Evolutionary conservation across 805 yeast genomes (phyloP).

Genomic region (Saccharomycopsis fermentans): DNA sequence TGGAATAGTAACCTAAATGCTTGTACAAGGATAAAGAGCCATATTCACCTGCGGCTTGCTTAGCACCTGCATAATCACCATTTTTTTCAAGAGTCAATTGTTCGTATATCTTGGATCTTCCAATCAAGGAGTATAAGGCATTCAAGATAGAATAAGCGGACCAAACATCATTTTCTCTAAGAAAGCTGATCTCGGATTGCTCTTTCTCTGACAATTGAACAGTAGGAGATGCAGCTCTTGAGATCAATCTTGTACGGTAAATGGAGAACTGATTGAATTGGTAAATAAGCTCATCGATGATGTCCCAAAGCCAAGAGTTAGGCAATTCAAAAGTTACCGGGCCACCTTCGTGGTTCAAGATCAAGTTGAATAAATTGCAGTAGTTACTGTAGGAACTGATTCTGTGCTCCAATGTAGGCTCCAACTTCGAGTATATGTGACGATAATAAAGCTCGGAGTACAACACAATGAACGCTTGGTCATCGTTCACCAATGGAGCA

Average conservation of each 20-base stretch:
- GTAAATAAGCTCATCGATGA: slow-evolving; percentile 42
- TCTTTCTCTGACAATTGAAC: slow-evolving; percentile 21
- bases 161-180: slow-evolving; percentile 36
- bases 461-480: slow-evolving; percentile 34
- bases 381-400: slow-evolving; percentile 39
- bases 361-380: slow-evolving; percentile 36
- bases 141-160: slow-evolving; percentile 37
- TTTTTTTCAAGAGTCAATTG: slow-evolving; percentile 28
- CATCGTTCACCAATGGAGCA: slow-evolving; percentile 34
- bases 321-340: slow-evolving; percentile 39
- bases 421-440: slow-evolving; percentile 36
- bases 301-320: slow-evolving; percentile 42
- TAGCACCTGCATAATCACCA: slow-evolving; percentile 4
- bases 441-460: slow-evolving; percentile 43
- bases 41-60: slow-evolving; percentile 30
- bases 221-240: slow-evolving; percentile 19
- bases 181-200: slow-evolving; percentile 27
- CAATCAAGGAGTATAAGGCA: slow-evolving; percentile 37
- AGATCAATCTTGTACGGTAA: slow-evolving; percentile 30
- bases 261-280: slow-evolving; percentile 38
- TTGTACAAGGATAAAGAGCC: slow-evolving; percentile 35
- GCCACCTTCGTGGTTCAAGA: slow-evolving; percentile 33
- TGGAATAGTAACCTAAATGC: slow-evolving; percentile 37
- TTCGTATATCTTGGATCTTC: slow-evolving; percentile 31
- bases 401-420: slow-evolving; percentile 35